These are phyloP conservation scores for Termitomyces bulborhizus DNA, from an alignment of 768 basidiomycete genomes.

Conservation along the genomic window DNA sequence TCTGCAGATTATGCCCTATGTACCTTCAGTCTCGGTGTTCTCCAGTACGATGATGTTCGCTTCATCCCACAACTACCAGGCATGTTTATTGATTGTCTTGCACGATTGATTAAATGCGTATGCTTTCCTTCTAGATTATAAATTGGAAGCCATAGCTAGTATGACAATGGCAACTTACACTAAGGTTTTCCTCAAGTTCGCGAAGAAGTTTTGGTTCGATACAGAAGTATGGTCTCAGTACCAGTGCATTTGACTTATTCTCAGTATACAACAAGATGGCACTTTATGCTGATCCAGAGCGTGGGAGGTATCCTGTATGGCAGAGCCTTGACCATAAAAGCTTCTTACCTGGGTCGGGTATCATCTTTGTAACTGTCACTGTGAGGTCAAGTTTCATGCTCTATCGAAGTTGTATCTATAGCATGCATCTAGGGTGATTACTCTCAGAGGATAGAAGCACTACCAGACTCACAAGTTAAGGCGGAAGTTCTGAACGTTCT, in stretches of 20 bases:
- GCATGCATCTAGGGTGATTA: slow-evolving; percentile 44
- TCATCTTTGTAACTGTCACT: slow-evolving; percentile 48
- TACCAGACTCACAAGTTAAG: slow-evolving; percentile 41
- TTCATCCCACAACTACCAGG: slow-evolving; percentile 51
- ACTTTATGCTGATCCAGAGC: slow-evolving; percentile 49
- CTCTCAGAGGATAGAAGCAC: slow-evolving; percentile 50
- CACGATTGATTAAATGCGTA: neutral
- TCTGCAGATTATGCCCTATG: slow-evolving; percentile 54
- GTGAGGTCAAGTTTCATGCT: slow-evolving; percentile 18
- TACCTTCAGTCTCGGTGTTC: slow-evolving; percentile 66
- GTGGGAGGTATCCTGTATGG: slow-evolving; percentile 64
- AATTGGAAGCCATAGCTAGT: slow-evolving; percentile 56
- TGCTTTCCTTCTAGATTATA: slow-evolving; percentile 30
- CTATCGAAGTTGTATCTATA: neutral
- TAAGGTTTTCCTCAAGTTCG: slow-evolving; percentile 63
- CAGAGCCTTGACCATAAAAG: slow-evolving; percentile 52
- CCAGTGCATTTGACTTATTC: neutral
- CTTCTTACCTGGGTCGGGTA: slow-evolving; percentile 56
- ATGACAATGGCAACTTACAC: slow-evolving; percentile 64
- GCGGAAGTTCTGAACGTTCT: slow-evolving; percentile 52
- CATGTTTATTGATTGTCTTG: slow-evolving; percentile 4
- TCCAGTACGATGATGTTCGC: slow-evolving; percentile 55
- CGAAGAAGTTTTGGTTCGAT: slow-evolving; percentile 50
- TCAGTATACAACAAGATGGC: slow-evolving; percentile 31
- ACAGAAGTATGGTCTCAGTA: slow-evolving; percentile 24